Evolutionary conservation across 2,329 filamentous ascomycete genomes (phyloP).

Genomic region (Botrytis elliptica): DNA sequence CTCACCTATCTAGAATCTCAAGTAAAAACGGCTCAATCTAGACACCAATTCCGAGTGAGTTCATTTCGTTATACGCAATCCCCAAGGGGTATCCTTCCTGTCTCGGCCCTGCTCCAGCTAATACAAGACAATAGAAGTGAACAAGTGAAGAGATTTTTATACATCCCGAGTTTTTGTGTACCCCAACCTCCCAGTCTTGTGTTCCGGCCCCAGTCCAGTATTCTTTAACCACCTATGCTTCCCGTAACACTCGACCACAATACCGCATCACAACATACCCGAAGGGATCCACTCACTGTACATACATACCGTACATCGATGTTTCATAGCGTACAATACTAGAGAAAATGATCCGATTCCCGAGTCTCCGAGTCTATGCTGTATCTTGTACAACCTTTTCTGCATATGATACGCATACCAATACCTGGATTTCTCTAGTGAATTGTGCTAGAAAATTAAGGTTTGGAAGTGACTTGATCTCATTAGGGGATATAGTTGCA

Average conservation of each 20-base stretch:
- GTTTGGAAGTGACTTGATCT: background rate
- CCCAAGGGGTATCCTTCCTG: background rate
- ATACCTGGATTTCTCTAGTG: background rate
- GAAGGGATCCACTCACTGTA: constrained; percentile 5
- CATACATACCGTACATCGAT: background rate
- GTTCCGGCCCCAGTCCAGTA: background rate
- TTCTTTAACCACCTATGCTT: background rate
- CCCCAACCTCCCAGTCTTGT: background rate
- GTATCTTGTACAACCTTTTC: background rate
- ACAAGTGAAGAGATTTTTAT: background rate
- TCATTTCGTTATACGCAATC: background rate
- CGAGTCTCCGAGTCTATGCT: constrained; percentile 2
- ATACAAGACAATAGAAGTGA: constrained; percentile 6
- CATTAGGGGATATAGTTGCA: background rate
- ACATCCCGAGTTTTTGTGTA: constrained; percentile 8
- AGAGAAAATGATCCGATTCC: constrained; percentile 13
- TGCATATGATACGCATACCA: background rate
- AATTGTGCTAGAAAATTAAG: background rate
- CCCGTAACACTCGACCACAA: constrained; percentile 1
- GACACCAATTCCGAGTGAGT: background rate
- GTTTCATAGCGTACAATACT: background rate
- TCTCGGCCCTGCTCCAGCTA: constrained; percentile 8
- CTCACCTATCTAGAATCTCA: background rate
- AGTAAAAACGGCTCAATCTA: background rate
- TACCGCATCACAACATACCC: constrained; percentile 12